phyloP scores from a whole-genome alignment of 495 filamentous ascomycete species.

The Tuber melanosporum region DNA sequence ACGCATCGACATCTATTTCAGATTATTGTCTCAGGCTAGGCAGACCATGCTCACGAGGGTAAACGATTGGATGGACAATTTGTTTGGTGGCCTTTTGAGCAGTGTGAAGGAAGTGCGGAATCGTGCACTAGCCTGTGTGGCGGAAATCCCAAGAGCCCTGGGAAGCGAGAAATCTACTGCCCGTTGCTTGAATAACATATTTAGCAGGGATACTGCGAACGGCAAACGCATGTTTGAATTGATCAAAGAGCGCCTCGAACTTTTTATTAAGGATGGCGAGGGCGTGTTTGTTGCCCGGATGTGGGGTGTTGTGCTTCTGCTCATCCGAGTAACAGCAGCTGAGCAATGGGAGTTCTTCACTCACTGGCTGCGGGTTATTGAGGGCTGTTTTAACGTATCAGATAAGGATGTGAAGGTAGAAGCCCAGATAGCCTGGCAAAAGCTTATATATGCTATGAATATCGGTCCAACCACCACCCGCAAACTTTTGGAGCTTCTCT shows the following conservation, averaged over 20 bases:
- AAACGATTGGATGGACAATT: conserved; percentile 65
- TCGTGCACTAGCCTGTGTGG: conserved; percentile 66
- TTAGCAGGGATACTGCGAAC: conserved; percentile 54
- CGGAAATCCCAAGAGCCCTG: conserved; percentile 56
- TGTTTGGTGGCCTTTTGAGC: conserved; percentile 76
- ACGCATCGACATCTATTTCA: conserved; percentile 68
- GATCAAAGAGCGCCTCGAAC: conserved; percentile 58
- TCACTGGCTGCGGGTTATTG: conserved; percentile 67
- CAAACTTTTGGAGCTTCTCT: conserved; percentile 59
- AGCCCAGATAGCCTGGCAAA: conserved; percentile 76
- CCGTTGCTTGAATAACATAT: conserved; percentile 58
- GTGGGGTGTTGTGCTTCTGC: conserved; percentile 74
- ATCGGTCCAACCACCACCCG: conserved; percentile 55
- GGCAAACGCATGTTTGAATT: conserved; percentile 57
- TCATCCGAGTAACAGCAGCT: conserved; percentile 56
- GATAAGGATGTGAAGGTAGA: conserved; percentile 65
- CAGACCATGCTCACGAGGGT: conserved; percentile 57
- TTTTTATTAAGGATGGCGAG: conserved; percentile 63
- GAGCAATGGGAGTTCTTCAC: conserved; percentile 67
- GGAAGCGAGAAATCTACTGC: conserved; percentile 61
- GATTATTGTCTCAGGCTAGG: conserved; percentile 62
- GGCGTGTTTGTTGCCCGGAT: conserved; percentile 72
- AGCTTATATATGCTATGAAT: conserved; percentile 64
- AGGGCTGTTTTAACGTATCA: conserved; percentile 75
- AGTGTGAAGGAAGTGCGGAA: conserved; percentile 65